Evolutionary conservation across 2,329 filamentous ascomycete genomes (phyloP).

Genomic region (Neocucurbitaria cava): DNA sequence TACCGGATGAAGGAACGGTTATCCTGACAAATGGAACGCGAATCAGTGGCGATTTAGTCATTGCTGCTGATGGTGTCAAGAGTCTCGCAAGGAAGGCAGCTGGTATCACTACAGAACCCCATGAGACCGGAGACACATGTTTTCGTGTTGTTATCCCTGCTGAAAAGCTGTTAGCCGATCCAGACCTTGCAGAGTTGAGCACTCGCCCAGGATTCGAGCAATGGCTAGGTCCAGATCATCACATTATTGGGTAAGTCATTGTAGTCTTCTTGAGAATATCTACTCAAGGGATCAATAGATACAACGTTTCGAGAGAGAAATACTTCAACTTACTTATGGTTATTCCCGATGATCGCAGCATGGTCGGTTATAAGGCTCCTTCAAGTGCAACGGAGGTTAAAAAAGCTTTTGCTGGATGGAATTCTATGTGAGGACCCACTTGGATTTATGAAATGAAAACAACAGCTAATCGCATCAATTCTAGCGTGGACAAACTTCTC

Average conservation of each 20-base stretch:
- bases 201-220: slow-evolving; percentile 5
- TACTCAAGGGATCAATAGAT: not conserved
- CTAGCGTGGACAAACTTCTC: slow-evolving; percentile 1
- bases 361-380: slow-evolving; percentile 7
- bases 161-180: slow-evolving; percentile 51
- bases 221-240: slow-evolving; percentile 47
- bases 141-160: not conserved
- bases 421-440: slow-evolving; percentile 57
- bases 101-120: not conserved
- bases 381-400: slow-evolving; percentile 66
- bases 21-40: not conserved
- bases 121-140: slow-evolving; percentile 4
- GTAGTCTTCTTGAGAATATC: slow-evolving; percentile 57
- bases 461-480: not conserved
- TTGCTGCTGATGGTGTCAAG: not conserved
- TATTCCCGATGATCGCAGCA: slow-evolving; percentile 26
- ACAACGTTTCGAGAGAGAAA: slow-evolving; percentile 55
- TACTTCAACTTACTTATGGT: slow-evolving; percentile 57
- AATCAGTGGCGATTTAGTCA: not conserved
- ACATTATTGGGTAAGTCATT: slow-evolving; percentile 52
- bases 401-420: slow-evolving; percentile 65
- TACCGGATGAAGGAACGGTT: not conserved
- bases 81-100: not conserved
- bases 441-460: not conserved
- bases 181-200: slow-evolving; percentile 4